A percentile compares a stretch with the other conserved stretches of the same genome.
phyloP scores from a whole-genome alignment of 495 filamentous ascomycete genomes.

The Penicillium salamii region DNA sequence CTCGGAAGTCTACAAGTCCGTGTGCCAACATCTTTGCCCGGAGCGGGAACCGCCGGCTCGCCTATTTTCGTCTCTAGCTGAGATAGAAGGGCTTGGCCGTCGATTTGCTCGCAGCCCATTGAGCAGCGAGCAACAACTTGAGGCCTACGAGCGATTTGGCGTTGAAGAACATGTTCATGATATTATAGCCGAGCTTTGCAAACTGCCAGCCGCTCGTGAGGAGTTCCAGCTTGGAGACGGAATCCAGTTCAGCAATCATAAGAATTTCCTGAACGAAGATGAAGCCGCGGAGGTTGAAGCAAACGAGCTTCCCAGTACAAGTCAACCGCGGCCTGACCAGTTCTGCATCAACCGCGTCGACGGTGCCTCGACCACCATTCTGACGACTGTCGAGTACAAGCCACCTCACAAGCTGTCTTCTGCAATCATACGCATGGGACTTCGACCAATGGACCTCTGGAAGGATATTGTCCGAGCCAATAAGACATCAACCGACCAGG shows the following conservation, averaged over 20 bases:
- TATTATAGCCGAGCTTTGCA: conserved; percentile 26
- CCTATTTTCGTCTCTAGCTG: conserved; percentile 20
- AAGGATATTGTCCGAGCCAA: conserved; percentile 17
- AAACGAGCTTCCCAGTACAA: conserved; percentile 1
- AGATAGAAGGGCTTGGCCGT: conserved; percentile 19
- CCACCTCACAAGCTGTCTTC: conserved; percentile 34
- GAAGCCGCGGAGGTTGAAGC: neutral
- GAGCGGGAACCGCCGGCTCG: conserved; percentile 8
- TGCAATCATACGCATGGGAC: conserved; percentile 23
- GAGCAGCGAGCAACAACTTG: conserved; percentile 31
- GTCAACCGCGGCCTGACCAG: conserved; percentile 13
- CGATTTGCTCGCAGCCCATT: conserved; percentile 15
- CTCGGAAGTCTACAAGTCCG: conserved; percentile 26
- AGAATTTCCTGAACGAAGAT: conserved; percentile 11
- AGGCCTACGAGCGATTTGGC: conserved; percentile 26
- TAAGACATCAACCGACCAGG: conserved; percentile 12
- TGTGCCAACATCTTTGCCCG: conserved; percentile 24
- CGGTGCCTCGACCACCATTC: conserved; percentile 17
- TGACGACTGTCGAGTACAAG: conserved; percentile 34
- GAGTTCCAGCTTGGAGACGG: conserved; percentile 26
- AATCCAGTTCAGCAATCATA: conserved; percentile 24
- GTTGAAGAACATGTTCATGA: conserved; percentile 25
- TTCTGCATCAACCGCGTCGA: conserved; percentile 23
- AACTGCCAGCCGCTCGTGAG: conserved; percentile 17
- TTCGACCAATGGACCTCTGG: conserved; percentile 23